A percentile compares a stretch with the other conserved stretches of the same genome.
phyloP scores from a whole-genome alignment of 768 basidiomycete species.

The Boletus reticulatus region DNA sequence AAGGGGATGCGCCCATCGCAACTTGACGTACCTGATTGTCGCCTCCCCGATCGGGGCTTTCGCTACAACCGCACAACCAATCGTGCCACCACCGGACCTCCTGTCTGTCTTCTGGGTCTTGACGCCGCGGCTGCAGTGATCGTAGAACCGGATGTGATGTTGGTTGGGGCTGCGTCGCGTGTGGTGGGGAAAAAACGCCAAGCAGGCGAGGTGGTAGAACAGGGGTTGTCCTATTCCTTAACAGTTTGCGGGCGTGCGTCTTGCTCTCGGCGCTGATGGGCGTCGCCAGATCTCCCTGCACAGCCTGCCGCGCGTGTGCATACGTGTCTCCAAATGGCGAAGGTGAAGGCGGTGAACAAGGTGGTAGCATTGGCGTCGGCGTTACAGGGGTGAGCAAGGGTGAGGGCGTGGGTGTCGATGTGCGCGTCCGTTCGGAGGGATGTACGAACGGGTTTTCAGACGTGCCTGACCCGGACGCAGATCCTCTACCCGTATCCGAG shows the following conservation, averaged over 20 bases:
- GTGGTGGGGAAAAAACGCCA: constrained; percentile 51
- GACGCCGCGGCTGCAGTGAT: constrained; percentile 24
- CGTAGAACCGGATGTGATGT: constrained; percentile 31
- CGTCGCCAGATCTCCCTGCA: constrained; percentile 10
- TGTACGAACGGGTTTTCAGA: constrained; percentile 47
- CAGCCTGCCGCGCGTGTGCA: constrained; percentile 21
- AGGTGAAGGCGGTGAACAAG: constrained; percentile 7
- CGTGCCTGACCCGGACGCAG: background rate
- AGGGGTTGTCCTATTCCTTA: constrained; percentile 9
- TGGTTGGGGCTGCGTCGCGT: constrained; percentile 33
- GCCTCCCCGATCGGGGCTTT: constrained; percentile 70
- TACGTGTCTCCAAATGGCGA: constrained; percentile 37
- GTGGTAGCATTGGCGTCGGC: background rate
- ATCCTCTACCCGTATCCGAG: background rate
- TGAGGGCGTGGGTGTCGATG: background rate
- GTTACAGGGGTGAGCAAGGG: background rate
- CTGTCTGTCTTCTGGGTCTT: constrained; percentile 28
- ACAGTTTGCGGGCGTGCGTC: background rate
- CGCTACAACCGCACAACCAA: constrained; percentile 79
- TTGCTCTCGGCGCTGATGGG: background rate
- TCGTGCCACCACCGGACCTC: constrained; percentile 79
- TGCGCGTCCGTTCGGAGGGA: constrained; percentile 18
- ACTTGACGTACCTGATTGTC: constrained; percentile 58
- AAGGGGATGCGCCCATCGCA: too few relatives aligned
- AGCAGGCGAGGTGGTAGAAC: constrained; percentile 54